Evolutionary conservation across 2,329 filamentous ascomycete species (phyloP).

Genomic region (Cercospora beticola): DNA sequence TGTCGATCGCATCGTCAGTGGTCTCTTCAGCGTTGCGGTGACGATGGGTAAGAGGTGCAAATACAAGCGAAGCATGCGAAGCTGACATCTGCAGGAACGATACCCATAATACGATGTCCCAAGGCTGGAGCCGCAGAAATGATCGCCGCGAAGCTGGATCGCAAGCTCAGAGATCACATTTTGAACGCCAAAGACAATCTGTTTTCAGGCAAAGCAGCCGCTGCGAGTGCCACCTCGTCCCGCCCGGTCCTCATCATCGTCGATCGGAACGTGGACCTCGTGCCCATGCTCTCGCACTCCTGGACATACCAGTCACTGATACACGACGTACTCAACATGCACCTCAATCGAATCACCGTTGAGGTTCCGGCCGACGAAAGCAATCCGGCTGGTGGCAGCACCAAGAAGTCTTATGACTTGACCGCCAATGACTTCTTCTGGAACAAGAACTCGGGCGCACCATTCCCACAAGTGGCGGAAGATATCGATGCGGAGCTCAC

Average conservation of each 20-base stretch:
- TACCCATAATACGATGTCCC: constrained; percentile 92
- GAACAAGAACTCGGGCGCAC: constrained; percentile 84
- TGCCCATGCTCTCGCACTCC: constrained; percentile 98
- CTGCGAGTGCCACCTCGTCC: constrained; percentile 66
- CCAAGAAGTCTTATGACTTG: constrained; percentile 87
- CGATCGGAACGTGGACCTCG: constrained; percentile 91
- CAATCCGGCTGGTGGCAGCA: constrained; percentile 70
- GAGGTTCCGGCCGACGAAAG: constrained; percentile 77
- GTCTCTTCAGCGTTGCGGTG: constrained; percentile 96
- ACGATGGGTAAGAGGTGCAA: constrained; percentile 75
- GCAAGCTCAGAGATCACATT: constrained; percentile 93
- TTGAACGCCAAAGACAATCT: constrained; percentile 97
- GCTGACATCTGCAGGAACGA: constrained; percentile 61
- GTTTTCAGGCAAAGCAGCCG: constrained; percentile 69
- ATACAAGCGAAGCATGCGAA: neutral
- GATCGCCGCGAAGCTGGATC: constrained; percentile 89
- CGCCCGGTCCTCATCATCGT: constrained; percentile 89
- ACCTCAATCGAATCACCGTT: constrained; percentile 90
- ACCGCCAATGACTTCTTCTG: constrained; percentile 94
- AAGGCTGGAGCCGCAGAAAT: constrained; percentile 91
- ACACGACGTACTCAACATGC: constrained; percentile 73
- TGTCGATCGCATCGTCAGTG: constrained; percentile 88
- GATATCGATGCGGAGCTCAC: constrained; percentile 92
- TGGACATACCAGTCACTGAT: constrained; percentile 88
- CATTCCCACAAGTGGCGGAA: constrained; percentile 94